Evolutionary conservation across 163 green algal species (phyloP).

Genomic region (Smithsoniella earleae): DNA sequence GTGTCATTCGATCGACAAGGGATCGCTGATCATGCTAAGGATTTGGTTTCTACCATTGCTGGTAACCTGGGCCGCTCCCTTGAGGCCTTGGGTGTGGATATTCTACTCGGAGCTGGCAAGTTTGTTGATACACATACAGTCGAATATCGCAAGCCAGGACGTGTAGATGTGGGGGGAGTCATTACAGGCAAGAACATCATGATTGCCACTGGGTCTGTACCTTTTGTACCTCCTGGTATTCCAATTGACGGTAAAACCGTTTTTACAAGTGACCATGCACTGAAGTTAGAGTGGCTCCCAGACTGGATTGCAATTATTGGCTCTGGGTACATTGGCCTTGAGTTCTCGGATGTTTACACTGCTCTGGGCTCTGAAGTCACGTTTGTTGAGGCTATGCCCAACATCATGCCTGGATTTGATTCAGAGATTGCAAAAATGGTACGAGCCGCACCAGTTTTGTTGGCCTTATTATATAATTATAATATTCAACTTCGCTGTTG

Average conservation of each 20-base stretch:
- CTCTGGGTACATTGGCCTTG: slow-evolving; percentile 95
- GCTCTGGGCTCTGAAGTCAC: slow-evolving; percentile 87
- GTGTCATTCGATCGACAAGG: slow-evolving; percentile 82
- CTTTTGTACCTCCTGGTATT: slow-evolving; percentile 92
- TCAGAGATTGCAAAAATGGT: slow-evolving; percentile 85
- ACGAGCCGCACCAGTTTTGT: slow-evolving; percentile 6
- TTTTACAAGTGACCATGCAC: slow-evolving; percentile 93
- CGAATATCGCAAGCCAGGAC: slow-evolving; percentile 81
- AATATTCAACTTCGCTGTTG: too few relatives aligned
- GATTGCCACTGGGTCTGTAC: slow-evolving; percentile 92
- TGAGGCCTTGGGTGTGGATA: slow-evolving; percentile 88
- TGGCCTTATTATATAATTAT: too few relatives aligned
- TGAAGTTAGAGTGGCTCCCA: slow-evolving; percentile 97
- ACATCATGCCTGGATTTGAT: slow-evolving; percentile 98
- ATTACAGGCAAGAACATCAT: slow-evolving; percentile 93
- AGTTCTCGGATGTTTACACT: slow-evolving; percentile 97
- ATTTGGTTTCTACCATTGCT: slow-evolving; percentile 82
- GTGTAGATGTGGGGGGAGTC: slow-evolving; percentile 80
- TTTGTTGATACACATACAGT: slow-evolving; percentile 76
- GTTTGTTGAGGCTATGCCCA: slow-evolving; percentile 94
- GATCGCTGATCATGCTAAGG: slow-evolving; percentile 85
- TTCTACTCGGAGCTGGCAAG: slow-evolving; percentile 78
- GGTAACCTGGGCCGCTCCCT: slow-evolving; percentile 87
- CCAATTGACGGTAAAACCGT: slow-evolving; percentile 97
- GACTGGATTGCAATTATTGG: slow-evolving; percentile 98